Conservation (phyloP, 2,329 filamentous ascomycete species). For the Xylariaceae sp. region DNA sequence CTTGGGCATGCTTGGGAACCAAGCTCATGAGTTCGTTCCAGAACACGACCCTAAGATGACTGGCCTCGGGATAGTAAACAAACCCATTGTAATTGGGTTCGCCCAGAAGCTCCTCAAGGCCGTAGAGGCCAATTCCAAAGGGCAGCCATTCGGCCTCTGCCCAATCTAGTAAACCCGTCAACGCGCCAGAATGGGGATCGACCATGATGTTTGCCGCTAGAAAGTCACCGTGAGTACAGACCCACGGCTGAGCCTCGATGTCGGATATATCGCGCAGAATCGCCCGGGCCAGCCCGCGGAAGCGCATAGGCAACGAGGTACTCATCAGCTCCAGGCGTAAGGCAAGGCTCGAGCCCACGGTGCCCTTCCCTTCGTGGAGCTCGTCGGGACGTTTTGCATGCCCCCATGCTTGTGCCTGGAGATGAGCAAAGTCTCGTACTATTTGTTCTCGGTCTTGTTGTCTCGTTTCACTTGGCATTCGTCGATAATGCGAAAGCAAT, state of each 20-base stretch:
- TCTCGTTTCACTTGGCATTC: constrained; percentile 3
- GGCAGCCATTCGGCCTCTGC: constrained; percentile 57
- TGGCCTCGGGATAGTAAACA: constrained; percentile 41
- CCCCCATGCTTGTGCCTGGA: constrained; percentile 37
- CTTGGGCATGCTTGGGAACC: constrained; percentile 32
- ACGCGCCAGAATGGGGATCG: constrained; percentile 35
- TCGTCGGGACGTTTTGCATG: constrained; percentile 17
- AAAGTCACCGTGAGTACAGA: constrained; percentile 57
- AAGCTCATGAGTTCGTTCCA: constrained; percentile 40
- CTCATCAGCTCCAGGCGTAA: constrained; percentile 37
- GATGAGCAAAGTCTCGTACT: constrained; percentile 37
- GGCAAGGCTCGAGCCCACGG: constrained; percentile 38
- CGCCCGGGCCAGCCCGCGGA: constrained; percentile 26
- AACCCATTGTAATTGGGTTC: constrained; percentile 34
- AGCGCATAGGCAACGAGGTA: constrained; percentile 33
- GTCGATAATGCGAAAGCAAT: constrained; percentile 34
- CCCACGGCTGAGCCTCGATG: constrained; percentile 45
- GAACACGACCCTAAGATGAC: constrained; percentile 42
- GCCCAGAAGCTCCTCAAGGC: constrained; percentile 55
- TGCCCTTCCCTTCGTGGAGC: constrained; percentile 24
- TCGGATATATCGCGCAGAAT: constrained; percentile 28
- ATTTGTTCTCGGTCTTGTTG: constrained; percentile 27
- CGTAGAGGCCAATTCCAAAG: constrained; percentile 55
- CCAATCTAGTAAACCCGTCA: constrained; percentile 58
- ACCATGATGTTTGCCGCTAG: constrained; percentile 54